phyloP scores from a whole-genome alignment of 805 yeast species.

The Monosporozyma servazzii region DNA sequence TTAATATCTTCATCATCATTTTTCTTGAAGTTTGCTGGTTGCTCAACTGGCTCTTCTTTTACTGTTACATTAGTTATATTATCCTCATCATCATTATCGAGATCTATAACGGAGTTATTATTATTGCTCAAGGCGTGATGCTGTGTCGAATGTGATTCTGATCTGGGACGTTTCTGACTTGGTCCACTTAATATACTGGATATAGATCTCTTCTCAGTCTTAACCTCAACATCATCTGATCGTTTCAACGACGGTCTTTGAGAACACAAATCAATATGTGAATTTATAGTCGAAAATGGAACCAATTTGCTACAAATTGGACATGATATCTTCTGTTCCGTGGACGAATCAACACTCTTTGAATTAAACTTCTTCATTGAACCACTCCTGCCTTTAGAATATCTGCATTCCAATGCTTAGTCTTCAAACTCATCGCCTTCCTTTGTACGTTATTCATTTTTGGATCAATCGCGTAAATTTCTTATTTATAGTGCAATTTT shows the following conservation, averaged over 20 bases:
- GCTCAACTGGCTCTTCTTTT: neutral
- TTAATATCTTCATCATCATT: conserved; percentile 4
- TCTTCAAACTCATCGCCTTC: neutral
- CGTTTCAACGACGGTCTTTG: neutral
- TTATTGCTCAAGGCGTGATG: neutral
- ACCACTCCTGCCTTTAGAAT: neutral
- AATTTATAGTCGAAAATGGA: conserved; percentile 19
- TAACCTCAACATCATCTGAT: neutral
- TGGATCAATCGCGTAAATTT: neutral
- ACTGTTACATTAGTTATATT: neutral
- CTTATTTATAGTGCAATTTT: neutral
- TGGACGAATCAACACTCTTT: neutral
- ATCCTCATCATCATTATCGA: neutral
- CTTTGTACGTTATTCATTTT: neutral
- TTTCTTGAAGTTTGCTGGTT: neutral
- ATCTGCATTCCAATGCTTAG: neutral
- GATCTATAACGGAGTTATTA: conserved; percentile 2
- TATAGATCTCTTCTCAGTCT: neutral
- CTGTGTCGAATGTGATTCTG: neutral
- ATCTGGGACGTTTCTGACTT: neutral
- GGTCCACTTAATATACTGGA: neutral
- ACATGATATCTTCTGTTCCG: conserved; percentile 23
- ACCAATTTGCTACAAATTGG: conserved; percentile 26
- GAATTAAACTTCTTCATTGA: neutral
- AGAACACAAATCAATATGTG: conserved; percentile 26